These are phyloP conservation scores for Boletus sp. DNA, from an alignment of 768 basidiomycete genomes.

Conservation along the genomic window DNA sequence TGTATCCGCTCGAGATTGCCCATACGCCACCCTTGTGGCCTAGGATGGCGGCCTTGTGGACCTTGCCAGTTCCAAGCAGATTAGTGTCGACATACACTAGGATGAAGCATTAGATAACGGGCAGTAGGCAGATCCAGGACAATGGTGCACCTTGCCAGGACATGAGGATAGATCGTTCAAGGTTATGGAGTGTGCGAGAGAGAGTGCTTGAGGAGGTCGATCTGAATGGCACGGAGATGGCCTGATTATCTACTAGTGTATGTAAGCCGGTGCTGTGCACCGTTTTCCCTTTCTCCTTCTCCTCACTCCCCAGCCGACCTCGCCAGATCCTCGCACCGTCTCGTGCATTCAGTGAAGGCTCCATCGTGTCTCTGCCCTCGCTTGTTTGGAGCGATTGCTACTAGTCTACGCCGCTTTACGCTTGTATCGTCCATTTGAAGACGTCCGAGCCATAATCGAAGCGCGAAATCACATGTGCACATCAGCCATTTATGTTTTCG, in stretches of 20 bases:
- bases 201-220: background rate
- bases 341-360: background rate
- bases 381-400: background rate
- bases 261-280: slow-evolving; percentile 27
- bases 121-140: background rate
- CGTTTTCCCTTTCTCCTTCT: background rate
- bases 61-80: slow-evolving; percentile 70
- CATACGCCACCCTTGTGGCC: slow-evolving; percentile 30
- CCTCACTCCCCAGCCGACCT: no score
- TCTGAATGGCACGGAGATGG: slow-evolving; percentile 24
- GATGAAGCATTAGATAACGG: slow-evolving; percentile 37
- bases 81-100: slow-evolving; percentile 80
- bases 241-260: slow-evolving; percentile 31
- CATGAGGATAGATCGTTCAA: slow-evolving; percentile 39
- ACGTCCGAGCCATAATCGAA: background rate
- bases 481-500: background rate
- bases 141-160: slow-evolving; percentile 71
- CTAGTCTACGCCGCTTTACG: background rate
- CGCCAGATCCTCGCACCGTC: background rate
- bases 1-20: slow-evolving; percentile 26
- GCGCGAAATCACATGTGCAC: background rate
- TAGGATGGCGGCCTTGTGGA: slow-evolving; percentile 63
- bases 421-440: background rate
- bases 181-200: slow-evolving; percentile 4
- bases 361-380: background rate